Evolutionary conservation across 148 eudicot genomes (phyloP).

Genomic region (Drosera capensis): DNA sequence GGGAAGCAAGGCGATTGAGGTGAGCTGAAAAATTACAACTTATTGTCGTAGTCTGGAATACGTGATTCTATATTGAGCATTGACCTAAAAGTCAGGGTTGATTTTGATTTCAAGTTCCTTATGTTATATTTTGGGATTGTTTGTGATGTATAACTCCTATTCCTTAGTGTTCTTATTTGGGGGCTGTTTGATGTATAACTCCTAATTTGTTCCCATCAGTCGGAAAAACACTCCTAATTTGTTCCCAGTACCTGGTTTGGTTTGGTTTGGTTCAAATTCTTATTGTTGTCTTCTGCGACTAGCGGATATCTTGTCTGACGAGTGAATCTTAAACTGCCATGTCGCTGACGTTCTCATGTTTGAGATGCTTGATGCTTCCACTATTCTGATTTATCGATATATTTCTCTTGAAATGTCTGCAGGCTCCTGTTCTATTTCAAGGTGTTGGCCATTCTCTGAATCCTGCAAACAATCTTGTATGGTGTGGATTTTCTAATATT

Average conservation of each 20-base stretch:
- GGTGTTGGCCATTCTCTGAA: conserved; percentile 49
- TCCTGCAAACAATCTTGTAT: conserved; percentile 44
- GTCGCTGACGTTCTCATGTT: neutral
- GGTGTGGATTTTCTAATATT: neutral
- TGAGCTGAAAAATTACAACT: conserved; percentile 10
- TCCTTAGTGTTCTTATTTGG: no score
- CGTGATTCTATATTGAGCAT: no score
- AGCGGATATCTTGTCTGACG: neutral
- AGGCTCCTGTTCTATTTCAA: conserved; percentile 58
- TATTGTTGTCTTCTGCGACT: neutral
- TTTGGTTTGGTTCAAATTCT: neutral
- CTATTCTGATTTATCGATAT: neutral
- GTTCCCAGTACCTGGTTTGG: neutral
- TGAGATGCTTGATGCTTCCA: neutral
- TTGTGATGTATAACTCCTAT: no score
- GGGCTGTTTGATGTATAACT: no score
- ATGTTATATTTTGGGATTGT: no score
- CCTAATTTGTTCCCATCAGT: neutral
- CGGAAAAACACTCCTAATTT: no score
- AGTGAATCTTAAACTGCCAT: neutral
- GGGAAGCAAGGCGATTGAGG: conserved; percentile 56
- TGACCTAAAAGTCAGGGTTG: no score
- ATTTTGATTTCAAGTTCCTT: no score
- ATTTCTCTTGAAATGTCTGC: conserved; percentile 3
- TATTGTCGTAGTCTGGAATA: no score